These are phyloP conservation scores for Boechera retrofracta DNA, from an alignment of 345 rosid genomes.

Conservation along the genomic window DNA sequence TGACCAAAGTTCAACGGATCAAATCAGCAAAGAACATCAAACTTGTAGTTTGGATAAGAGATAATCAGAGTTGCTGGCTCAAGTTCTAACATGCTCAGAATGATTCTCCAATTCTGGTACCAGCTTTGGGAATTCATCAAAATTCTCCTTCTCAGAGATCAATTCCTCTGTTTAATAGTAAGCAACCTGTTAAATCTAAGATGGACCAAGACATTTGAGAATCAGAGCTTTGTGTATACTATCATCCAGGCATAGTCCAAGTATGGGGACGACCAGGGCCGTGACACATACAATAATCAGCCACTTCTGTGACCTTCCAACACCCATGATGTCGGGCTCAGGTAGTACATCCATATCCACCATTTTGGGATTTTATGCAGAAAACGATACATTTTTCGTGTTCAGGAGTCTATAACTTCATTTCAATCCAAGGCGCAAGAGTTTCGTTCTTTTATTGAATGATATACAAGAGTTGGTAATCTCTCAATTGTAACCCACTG, in stretches of 20 bases:
- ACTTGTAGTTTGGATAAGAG: too few relatives aligned
- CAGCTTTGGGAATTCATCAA: not conserved
- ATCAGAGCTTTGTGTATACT: not conserved
- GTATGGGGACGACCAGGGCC: not conserved
- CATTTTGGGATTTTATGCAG: conserved; percentile 50
- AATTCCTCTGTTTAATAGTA: not conserved
- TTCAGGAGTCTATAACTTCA: conserved; percentile 27
- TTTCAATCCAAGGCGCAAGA: not conserved
- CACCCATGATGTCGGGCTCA: conserved; percentile 53
- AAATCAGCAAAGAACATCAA: not conserved
- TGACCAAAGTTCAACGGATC: not conserved
- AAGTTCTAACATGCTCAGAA: too few relatives aligned
- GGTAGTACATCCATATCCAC: conserved; percentile 53
- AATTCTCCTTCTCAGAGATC: not conserved
- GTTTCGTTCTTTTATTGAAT: too few relatives aligned
- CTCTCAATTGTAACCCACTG: too few relatives aligned
- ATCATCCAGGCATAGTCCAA: not conserved
- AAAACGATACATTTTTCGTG: not conserved
- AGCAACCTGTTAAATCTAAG: not conserved
- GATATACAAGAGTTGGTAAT: too few relatives aligned
- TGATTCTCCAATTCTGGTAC: not conserved
- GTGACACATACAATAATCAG: not conserved
- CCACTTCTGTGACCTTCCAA: conserved; percentile 28
- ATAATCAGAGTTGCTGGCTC: too few relatives aligned
- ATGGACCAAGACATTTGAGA: not conserved